Base-by-base conservation (phyloP, 352 stramenopile genomes). In the Globisporangium iwayamae region DNA sequence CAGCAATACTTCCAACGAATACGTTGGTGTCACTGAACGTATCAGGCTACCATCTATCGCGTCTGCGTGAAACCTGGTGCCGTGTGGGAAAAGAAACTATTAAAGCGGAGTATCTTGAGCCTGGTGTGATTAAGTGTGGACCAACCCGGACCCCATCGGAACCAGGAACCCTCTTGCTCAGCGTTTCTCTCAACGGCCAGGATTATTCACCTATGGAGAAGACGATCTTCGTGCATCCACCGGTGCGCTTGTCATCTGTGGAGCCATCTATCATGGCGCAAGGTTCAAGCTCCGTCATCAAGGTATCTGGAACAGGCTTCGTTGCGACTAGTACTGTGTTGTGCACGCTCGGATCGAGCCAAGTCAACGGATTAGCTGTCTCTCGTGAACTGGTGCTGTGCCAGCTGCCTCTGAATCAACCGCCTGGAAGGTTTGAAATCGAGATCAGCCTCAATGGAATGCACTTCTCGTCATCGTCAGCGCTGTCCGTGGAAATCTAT, bases 111-210 rank as follows among this genome's bases (percentile, higher is more conserved):
- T 55, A 56, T 46, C 46, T 63, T 11, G 58, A 56, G 4, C 18
- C 58, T 39, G 58, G 9, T 25, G 16, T 38, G 13, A 39, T 63
- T 36, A 55, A 48, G n/a, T 63, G 58, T 22, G 58, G 20, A 2
- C 32, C 46, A 38, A 63, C 48, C 38, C 25, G 30, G 10, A 63
- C 58, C n/a, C 58, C 58, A 36, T 48, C 46, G 0, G 14, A 48
- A n/a, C 45, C 46, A 56, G 46, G 32, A 2, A 41, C 32, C 2
- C 58, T 63, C 16, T 13, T 4, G 8, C 22, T 81, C 6, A 57
- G 62, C 39, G 34, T 81, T 43, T 81, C 75, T 34, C 48, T 83
- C 16, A 83, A 83, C 65, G 62, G 75, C 4, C 53, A 67, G 38
- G 73, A 83, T 51, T 83, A 74, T 41, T 66, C 73, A 16, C 57